A percentile compares a stretch with the other conserved stretches of the same genome.
phyloP scores from a whole-genome alignment of 108 stramenopile species.

The Bacterosira constricta region DNA sequence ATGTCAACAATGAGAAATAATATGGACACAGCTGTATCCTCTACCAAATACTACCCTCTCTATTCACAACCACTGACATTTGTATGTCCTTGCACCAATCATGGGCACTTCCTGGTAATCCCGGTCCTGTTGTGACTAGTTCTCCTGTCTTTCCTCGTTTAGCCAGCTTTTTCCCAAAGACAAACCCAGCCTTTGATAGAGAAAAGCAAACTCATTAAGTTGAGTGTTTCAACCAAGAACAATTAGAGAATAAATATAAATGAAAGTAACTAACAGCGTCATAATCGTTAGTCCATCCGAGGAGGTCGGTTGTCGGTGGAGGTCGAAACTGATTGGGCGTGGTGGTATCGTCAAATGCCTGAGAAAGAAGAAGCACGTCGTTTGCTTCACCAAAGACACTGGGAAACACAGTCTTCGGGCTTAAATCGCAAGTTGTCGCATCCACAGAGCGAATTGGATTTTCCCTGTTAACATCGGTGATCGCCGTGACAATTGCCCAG shows the following conservation, averaged over 20 bases:
- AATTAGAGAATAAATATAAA: background rate
- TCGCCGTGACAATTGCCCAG: constrained; percentile 47
- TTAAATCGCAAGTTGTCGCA: constrained; percentile 34
- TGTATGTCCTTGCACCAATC: constrained; percentile 50
- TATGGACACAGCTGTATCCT: no score
- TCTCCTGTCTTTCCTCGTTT: constrained; percentile 23
- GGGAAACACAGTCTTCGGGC: constrained; percentile 33
- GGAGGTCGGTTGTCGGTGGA: constrained; percentile 29
- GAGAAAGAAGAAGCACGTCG: constrained; percentile 39
- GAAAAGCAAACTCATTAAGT: background rate
- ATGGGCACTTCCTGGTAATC: constrained; percentile 30
- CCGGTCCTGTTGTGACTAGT: constrained; percentile 18
- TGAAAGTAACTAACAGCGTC: constrained; percentile 28
- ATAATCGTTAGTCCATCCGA: constrained; percentile 32
- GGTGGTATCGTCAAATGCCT: constrained; percentile 48
- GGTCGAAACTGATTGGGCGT: constrained; percentile 19
- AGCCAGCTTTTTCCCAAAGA: constrained; percentile 36
- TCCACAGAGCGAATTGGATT: constrained; percentile 21
- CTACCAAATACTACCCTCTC: no score
- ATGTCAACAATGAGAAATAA: no score
- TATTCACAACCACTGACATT: constrained; percentile 44
- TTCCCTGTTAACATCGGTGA: constrained; percentile 29
- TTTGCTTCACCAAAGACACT: constrained; percentile 39
- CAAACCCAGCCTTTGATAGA: constrained; percentile 49
- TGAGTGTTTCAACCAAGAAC: background rate